Evolutionary conservation across 139 green algal genomes (phyloP).

Genomic region (Chlorella sorokiniana): DNA sequence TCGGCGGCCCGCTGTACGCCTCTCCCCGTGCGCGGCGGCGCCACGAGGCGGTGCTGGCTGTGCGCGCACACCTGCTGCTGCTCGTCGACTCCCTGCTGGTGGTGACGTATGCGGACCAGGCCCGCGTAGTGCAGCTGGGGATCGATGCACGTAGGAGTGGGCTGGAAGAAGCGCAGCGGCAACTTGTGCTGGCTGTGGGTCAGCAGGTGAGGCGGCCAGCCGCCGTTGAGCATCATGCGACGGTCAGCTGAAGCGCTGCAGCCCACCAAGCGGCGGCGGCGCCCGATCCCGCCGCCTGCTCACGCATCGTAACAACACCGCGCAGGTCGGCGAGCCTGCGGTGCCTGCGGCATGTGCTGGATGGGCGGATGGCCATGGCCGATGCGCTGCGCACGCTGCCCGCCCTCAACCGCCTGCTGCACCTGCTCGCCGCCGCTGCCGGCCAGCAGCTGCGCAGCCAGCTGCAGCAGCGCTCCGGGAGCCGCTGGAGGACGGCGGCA

Average conservation of each 20-base stretch:
- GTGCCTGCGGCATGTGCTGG: neutral
- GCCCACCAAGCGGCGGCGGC: neutral
- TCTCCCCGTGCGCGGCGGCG: neutral
- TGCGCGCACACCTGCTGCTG: neutral
- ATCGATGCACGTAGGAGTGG: too few species aligned
- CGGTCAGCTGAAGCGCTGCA: neutral
- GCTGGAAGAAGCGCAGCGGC: neutral
- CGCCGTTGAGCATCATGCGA: too few species aligned
- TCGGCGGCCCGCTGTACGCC: neutral
- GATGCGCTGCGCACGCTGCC: slow-evolving; percentile 3
- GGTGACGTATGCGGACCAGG: neutral
- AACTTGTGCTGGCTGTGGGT: neutral
- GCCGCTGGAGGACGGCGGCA: too few species aligned
- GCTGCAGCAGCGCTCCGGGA: too few species aligned
- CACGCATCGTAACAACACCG: neutral
- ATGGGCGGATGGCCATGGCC: neutral
- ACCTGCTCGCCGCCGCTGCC: too few species aligned
- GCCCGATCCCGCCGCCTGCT: neutral
- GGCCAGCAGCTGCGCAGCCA: too few species aligned
- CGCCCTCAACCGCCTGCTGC: neutral
- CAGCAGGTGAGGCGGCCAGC: neutral
- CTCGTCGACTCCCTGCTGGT: slow-evolving; percentile 1
- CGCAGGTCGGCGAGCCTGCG: slow-evolving; percentile 4
- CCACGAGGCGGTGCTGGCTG: neutral
- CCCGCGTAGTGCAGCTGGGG: neutral